A percentile compares a stretch with the other conserved stretches of the same genome.
Evolutionary conservation across 208 protist species (phyloP).

Genomic region (Crithidia brevicula): DNA sequence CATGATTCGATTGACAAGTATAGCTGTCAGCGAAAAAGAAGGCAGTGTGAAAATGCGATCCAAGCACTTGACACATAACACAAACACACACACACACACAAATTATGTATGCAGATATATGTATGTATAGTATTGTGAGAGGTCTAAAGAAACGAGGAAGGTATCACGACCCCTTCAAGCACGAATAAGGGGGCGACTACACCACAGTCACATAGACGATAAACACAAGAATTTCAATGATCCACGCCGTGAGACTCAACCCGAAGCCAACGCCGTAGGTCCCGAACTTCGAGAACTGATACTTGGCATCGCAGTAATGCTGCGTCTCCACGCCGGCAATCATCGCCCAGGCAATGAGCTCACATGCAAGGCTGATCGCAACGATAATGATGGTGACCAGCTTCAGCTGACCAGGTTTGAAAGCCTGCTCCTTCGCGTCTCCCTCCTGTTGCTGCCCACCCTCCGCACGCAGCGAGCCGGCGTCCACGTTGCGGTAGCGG

Average conservation of each 20-base stretch:
- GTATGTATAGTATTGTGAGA: no score
- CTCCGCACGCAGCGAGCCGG: neutral
- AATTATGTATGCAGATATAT: no score
- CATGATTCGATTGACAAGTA: no score
- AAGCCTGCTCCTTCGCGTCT: conserved; percentile 11
- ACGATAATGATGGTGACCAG: conserved; percentile 40
- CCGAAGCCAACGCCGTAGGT: conserved; percentile 81
- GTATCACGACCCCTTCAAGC: no score
- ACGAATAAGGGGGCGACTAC: conserved; percentile 17
- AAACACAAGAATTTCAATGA: conserved; percentile 40
- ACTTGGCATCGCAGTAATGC: conserved; percentile 46
- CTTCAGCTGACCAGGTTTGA: conserved; percentile 47
- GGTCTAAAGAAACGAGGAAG: neutral
- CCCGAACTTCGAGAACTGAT: conserved; percentile 2
- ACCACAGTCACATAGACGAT: conserved; percentile 39
- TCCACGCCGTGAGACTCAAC: conserved; percentile 61
- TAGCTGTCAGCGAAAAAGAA: no score
- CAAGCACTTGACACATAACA: no score
- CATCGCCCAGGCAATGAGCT: conserved; percentile 70
- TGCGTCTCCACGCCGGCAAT: conserved; percentile 41
- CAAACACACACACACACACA: no score
- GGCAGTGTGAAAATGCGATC: no score
- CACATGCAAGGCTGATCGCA: conserved; percentile 34
- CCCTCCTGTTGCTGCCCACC: neutral
- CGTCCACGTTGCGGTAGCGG: conserved; percentile 27